A percentile compares a stretch with the other conserved stretches of the same genome.
Evolutionary conservation across 257 asterid genomes (phyloP).

Genomic region (Cordia subcordata): DNA sequence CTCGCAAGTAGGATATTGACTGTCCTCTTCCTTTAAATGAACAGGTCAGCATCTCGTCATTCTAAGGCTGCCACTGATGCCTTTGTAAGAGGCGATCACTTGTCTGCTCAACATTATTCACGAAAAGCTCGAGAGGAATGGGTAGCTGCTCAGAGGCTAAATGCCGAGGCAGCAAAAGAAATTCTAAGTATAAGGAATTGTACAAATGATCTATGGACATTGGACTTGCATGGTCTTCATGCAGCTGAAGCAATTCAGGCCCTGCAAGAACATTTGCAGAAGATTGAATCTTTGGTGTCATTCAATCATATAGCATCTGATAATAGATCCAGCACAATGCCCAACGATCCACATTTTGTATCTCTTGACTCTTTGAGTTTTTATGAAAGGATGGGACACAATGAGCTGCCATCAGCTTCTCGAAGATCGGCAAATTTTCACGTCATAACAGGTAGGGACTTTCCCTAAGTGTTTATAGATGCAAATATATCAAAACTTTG

Average conservation of each 20-base stretch:
- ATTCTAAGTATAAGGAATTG: constrained; percentile 55
- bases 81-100: constrained; percentile 70
- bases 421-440: constrained; percentile 48
- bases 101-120: constrained; percentile 56
- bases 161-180: constrained; percentile 78
- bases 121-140: constrained; percentile 71
- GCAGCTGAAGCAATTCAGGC: constrained; percentile 87
- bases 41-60: constrained; percentile 73
- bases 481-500: background rate
- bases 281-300: constrained; percentile 47
- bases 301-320: constrained; percentile 17
- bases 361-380: constrained; percentile 23
- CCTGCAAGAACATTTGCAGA: constrained; percentile 54
- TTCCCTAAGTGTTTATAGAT: background rate
- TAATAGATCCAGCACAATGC: constrained; percentile 20
- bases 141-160: constrained; percentile 62
- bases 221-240: constrained; percentile 97
- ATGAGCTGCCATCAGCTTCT: constrained; percentile 28
- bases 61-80: constrained; percentile 78
- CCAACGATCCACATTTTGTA: constrained; percentile 23
- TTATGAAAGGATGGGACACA: constrained; percentile 24
- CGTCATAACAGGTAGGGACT: constrained; percentile 84
- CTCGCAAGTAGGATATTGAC: background rate
- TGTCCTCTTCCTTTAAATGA: constrained; percentile 12
- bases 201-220: constrained; percentile 64